Evolutionary conservation across 805 yeast genomes (phyloP), one percentile per base, ranked within the genome.

Genomic region (Kazachstania kunashirensis): DNA sequence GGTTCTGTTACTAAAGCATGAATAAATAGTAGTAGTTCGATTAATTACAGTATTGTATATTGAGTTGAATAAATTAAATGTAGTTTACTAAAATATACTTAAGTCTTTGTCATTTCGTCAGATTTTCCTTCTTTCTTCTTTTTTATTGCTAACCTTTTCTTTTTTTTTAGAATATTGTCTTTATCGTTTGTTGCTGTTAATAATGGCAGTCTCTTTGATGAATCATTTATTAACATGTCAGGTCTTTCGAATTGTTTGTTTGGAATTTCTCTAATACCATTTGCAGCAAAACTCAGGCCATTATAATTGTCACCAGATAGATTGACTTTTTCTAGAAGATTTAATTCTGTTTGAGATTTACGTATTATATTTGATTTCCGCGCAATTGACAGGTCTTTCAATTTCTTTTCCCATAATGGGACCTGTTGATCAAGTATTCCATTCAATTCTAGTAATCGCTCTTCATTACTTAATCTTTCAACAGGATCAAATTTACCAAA

Each of bases 381-480:
- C 2, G 68, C 81, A 50, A 71, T 68, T 47, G 70, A 68, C 53
- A 86, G 70, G 48, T 76, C 81, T 18, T 67, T 66, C 40, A 86
- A 66, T 45, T 86, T 71, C 41, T 79, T 79, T 46, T 71, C 69
- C 65, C 85, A 62, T 15, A 66, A 65, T 3, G 85, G 81, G 15
- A 79, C 77, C 41, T 77, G 81, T 49, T 94, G 77, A 37, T 57
- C 60, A 49, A 88, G 66, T 33, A 68, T 63, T 57, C 75, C 71
- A 48, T 84, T 94, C 42, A 86, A 63, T 33, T 65, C 68, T 31
- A 81, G 68, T 52, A 86, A 70, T 57, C 84, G 94, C 49, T 83
- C 80, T 50, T 85, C 95, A 49, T 82, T 71, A 38, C 70, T 61
- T 42, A 88, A 68, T 48, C 96, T 71, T 56, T 73, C 69, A 21